phyloP scores from a whole-genome alignment of 2,329 filamentous ascomycete species.

The Chrysosporium keratinophilum region DNA sequence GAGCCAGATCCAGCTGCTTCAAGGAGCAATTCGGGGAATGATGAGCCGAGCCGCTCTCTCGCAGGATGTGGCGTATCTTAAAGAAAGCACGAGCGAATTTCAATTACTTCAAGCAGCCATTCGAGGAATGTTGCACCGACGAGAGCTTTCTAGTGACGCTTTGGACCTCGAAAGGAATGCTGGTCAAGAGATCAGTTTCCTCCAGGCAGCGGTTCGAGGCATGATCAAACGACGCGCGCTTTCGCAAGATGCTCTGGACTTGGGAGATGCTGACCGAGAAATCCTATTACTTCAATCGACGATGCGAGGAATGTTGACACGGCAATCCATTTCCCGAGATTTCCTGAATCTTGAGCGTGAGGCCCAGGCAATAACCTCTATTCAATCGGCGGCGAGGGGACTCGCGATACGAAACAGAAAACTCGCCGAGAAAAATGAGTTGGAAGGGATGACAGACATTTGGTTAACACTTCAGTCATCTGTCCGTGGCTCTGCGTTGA shows the following conservation, averaged over 20 bases:
- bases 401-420: constrained; percentile 31
- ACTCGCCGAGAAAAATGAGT: constrained; percentile 30
- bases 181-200: constrained; percentile 49
- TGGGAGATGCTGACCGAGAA: constrained; percentile 43
- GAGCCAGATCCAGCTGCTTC: constrained; percentile 38
- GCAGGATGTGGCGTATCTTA: not conserved
- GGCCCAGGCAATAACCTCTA: constrained; percentile 21
- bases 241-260: constrained; percentile 18
- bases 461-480: constrained; percentile 40
- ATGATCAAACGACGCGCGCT: constrained; percentile 15
- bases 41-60: constrained; percentile 13
- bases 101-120: constrained; percentile 48
- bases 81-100: constrained; percentile 27
- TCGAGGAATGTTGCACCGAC: constrained; percentile 34
- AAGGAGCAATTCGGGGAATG: constrained; percentile 46
- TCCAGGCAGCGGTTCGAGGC: constrained; percentile 50
- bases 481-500: constrained; percentile 31
- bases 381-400: constrained; percentile 24
- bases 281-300: constrained; percentile 38
- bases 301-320: constrained; percentile 42
- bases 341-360: constrained; percentile 23
- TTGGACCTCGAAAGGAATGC: constrained; percentile 53
- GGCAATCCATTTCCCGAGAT: constrained; percentile 20
- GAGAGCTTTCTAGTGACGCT: constrained; percentile 37
- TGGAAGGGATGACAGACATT: constrained; percentile 30